phyloP scores from a whole-genome alignment of 352 stramenopile species.

The Globisporangium cylindrosporum region DNA sequence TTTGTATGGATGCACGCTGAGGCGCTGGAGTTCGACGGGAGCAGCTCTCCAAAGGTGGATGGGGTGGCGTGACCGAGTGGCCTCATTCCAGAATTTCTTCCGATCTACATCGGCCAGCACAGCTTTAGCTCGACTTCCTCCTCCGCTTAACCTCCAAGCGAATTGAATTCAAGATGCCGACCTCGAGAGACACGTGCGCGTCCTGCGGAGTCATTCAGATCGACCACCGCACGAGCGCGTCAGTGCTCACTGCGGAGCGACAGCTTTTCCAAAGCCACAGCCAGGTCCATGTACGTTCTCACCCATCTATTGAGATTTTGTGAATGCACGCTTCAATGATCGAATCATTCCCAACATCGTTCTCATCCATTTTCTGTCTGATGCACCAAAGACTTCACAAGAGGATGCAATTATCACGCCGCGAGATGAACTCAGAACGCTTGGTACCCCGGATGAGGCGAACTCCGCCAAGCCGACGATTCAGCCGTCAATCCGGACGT shows the following conservation, averaged over 20 bases:
- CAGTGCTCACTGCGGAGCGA: not conserved
- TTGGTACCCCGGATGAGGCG: not conserved
- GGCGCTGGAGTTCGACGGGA: not conserved
- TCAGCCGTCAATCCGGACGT: not conserved
- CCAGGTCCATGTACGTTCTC: not conserved
- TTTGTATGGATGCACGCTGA: not conserved
- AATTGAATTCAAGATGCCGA: not conserved
- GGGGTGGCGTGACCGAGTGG: not conserved
- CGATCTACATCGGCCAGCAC: not conserved
- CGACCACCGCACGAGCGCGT: not conserved
- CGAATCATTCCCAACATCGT: not conserved
- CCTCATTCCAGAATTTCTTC: not conserved
- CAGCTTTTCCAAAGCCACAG: constrained; percentile 1
- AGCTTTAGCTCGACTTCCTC: not conserved
- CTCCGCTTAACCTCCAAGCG: not conserved
- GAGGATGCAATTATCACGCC: not conserved
- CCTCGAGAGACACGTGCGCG: not conserved
- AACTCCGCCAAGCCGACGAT: not conserved
- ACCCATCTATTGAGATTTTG: not conserved
- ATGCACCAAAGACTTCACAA: not conserved
- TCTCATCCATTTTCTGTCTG: not conserved
- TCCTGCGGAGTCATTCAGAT: not conserved
- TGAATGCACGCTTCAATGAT: not conserved
- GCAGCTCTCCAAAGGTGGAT: not conserved
- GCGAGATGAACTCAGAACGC: not conserved